A percentile compares a stretch with the other conserved stretches of the same genome.
phyloP scores from a whole-genome alignment of 2,329 filamentous ascomycete genomes.

The Apiospora aurea region DNA sequence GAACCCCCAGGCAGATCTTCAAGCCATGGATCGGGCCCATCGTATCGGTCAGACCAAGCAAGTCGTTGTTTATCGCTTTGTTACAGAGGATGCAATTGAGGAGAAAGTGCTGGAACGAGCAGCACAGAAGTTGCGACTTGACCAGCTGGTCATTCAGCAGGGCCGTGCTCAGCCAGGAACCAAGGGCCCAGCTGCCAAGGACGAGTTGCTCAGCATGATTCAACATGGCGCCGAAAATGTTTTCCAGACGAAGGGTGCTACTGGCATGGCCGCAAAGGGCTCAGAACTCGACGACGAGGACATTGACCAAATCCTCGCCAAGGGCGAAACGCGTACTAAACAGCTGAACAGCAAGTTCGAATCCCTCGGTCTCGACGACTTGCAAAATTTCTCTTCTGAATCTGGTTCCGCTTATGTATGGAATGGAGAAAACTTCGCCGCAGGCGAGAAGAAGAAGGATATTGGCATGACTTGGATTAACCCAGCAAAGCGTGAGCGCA shows the following conservation, averaged over 20 bases:
- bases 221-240: constrained; percentile 97
- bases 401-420: constrained; percentile 97
- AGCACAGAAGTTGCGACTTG: constrained; percentile 93
- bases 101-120: constrained; percentile 97
- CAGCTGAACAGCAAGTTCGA: constrained; percentile 94
- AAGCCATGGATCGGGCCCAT: constrained; percentile 98
- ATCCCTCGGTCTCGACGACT: constrained; percentile 93
- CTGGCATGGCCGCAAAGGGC: constrained; percentile 66
- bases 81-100: constrained; percentile 97
- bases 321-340: constrained; percentile 88
- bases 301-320: constrained; percentile 85
- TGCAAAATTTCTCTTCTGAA: constrained; percentile 97
- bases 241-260: constrained; percentile 76
- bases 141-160: constrained; percentile 98
- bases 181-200: constrained; percentile 93
- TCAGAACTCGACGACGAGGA: constrained; percentile 81
- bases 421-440: constrained; percentile 90
- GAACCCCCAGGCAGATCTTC: constrained; percentile 97
- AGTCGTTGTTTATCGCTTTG: constrained; percentile 93
- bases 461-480: constrained; percentile 97
- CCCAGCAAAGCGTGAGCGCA: constrained; percentile 95
- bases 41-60: constrained; percentile 99
- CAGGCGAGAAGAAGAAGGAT: constrained; percentile 84
- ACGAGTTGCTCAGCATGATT: constrained; percentile 96
- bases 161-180: constrained; percentile 89